A percentile compares a stretch with the other conserved stretches of the same genome.
These are phyloP conservation scores for Plasmodium inui DNA, from an alignment of 169 alveolate genomes.

Conservation along the genomic window DNA sequence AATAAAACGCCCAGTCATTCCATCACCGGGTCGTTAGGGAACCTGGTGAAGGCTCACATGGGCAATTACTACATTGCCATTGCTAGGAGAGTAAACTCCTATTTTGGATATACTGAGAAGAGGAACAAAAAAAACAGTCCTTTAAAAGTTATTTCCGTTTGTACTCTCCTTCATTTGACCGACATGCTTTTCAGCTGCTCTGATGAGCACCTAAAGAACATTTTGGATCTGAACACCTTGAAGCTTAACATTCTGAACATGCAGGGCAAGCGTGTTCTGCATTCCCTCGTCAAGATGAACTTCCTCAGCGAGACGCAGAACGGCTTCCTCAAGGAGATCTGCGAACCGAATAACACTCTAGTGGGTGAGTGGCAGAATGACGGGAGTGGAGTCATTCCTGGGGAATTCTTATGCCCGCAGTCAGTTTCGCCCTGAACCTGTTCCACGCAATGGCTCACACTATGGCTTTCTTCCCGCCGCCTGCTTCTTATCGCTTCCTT, in stretches of 20 bases:
- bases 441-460: background rate
- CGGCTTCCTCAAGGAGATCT: conserved; percentile 15
- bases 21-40: conserved; percentile 61
- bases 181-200: conserved; percentile 30
- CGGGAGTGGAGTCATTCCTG: background rate
- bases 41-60: conserved; percentile 58
- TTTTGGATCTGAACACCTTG: conserved; percentile 8
- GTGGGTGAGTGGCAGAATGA: conserved; percentile 12
- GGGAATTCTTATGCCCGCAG: background rate
- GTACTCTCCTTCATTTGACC: conserved; percentile 61
- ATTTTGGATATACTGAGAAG: conserved; percentile 34
- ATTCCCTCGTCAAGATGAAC: background rate
- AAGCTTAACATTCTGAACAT: conserved; percentile 38
- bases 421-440: background rate
- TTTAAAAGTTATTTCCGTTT: conserved; percentile 30
- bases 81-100: conserved; percentile 56
- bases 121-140: conserved; percentile 21
- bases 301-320: background rate
- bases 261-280: conserved; percentile 31
- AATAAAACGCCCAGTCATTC: conserved; percentile 62
- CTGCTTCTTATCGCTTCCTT: too few species aligned
- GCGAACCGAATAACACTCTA: conserved; percentile 12
- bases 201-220: background rate
- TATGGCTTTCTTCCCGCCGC: background rate
- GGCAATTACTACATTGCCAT: conserved; percentile 13